Percentiles rank a stretch among this genome's conserved stretches.
Evolutionary conservation across 441 rosid genomes (phyloP).

Genomic region (Pelargonium citronellum): DNA sequence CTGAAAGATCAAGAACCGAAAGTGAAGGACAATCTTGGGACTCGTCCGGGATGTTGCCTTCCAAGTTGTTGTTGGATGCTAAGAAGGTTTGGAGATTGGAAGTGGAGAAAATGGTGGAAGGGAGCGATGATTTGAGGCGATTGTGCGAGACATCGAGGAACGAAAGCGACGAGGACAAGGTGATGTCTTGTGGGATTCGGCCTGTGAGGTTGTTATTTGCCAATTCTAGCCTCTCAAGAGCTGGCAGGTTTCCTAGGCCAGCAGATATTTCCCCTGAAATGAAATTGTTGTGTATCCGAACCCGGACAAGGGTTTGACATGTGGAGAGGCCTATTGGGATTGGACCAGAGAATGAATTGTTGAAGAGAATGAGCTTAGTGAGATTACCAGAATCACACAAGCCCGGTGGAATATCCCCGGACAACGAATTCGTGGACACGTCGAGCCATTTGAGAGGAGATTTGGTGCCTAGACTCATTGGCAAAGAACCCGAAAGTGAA

Average conservation of each 20-base stretch:
- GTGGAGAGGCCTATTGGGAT: constrained; percentile 47
- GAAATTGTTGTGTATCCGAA: constrained; percentile 60
- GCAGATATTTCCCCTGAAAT: constrained; percentile 60
- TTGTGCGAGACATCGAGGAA: constrained; percentile 75
- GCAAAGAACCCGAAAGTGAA: constrained; percentile 55
- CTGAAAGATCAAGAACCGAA: constrained; percentile 58
- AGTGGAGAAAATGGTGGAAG: constrained; percentile 61
- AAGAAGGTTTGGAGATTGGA: constrained; percentile 65
- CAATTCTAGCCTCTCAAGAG: constrained; percentile 73
- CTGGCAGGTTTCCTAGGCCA: constrained; percentile 60
- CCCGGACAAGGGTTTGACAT: constrained; percentile 59
- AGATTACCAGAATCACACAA: constrained; percentile 59
- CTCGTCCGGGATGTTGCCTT: constrained; percentile 51
- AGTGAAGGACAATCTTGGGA: constrained; percentile 62
- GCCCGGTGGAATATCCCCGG: constrained; percentile 58
- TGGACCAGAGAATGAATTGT: constrained; percentile 56
- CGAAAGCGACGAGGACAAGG: constrained; percentile 60
- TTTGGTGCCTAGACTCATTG: constrained; percentile 45
- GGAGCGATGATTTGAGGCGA: constrained; percentile 55
- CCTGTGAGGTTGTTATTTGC: constrained; percentile 76
- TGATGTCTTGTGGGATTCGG: constrained; percentile 60
- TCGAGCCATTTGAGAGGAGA: constrained; percentile 64
- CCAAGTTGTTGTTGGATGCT: constrained; percentile 59
- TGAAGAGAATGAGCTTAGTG: constrained; percentile 74
- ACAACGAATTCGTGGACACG: constrained; percentile 59